Percentiles rank a stretch among this genome's conserved stretches.
Evolutionary conservation across 139 green algal species (phyloP).

Genomic region (Closterium sp.): DNA sequence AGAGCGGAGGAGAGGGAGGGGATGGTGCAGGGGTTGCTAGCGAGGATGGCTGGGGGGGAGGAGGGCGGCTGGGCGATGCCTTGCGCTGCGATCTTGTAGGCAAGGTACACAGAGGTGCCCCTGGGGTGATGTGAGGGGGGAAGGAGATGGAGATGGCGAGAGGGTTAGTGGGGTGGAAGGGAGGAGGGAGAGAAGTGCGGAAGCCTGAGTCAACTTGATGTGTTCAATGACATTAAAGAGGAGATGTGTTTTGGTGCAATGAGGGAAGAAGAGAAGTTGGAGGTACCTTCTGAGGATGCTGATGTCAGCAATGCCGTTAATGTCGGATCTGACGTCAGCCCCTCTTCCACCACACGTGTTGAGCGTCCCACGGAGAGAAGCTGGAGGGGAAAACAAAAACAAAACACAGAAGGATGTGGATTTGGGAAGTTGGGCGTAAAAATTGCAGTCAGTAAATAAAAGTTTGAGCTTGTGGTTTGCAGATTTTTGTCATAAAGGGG

Average conservation of each 20-base stretch:
- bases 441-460: too few species aligned
- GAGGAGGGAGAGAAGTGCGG: neutral
- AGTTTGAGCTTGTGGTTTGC: too few species aligned
- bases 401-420: neutral
- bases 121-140: neutral
- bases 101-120: neutral
- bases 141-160: too few species aligned
- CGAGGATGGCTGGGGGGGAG: neutral
- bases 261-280: neutral
- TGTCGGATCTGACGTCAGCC: neutral
- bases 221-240: too few species aligned
- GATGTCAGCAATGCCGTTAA: neutral
- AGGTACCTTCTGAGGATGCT: neutral
- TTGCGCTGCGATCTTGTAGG: neutral
- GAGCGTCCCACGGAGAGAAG: neutral
- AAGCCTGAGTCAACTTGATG: too few species aligned
- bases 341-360: neutral
- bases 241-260: too few species aligned
- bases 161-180: neutral
- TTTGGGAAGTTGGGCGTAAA: too few species aligned
- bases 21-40: neutral
- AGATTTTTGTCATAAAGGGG: neutral
- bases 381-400: neutral
- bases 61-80: neutral
- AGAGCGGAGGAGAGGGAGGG: neutral